A percentile compares a stretch with the other conserved stretches of the same genome.
Evolutionary conservation across 2,329 filamentous ascomycete species (phyloP).

Genomic region (Tolypocladium album): DNA sequence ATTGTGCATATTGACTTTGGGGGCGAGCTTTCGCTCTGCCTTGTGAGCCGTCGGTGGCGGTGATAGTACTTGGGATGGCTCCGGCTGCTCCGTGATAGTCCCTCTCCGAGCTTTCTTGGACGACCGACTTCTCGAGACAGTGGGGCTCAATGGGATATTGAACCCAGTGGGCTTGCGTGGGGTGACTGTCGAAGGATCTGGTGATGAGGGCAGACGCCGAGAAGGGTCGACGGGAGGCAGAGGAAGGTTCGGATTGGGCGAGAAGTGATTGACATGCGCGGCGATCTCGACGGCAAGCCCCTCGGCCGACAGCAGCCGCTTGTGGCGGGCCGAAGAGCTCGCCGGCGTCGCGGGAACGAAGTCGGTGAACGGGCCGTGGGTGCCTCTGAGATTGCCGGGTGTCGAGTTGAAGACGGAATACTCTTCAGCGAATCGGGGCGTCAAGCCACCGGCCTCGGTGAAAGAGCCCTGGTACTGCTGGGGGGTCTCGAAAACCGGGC

Average conservation of each 20-base stretch:
- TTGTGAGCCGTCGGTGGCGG: conserved; percentile 49
- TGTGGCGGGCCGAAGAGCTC: conserved; percentile 25
- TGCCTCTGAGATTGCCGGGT: conserved; percentile 43
- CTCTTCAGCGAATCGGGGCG: conserved; percentile 52
- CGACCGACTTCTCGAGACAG: conserved; percentile 15
- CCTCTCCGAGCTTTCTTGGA: conserved; percentile 36
- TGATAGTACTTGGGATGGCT: conserved; percentile 41
- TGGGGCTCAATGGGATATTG: conserved; percentile 16
- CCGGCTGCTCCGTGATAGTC: conserved; percentile 22
- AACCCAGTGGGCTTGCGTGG: conserved; percentile 18
- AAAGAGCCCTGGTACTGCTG: conserved; percentile 34
- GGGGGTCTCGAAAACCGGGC: conserved; percentile 46
- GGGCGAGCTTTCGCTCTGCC: conserved; percentile 42
- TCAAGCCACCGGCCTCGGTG: conserved; percentile 42
- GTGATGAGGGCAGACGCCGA: conserved; percentile 47
- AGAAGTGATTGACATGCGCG: conserved; percentile 53
- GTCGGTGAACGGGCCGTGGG: conserved; percentile 33
- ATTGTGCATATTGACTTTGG: conserved; percentile 47
- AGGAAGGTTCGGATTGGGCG: conserved; percentile 38
- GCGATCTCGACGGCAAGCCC: conserved; percentile 39
- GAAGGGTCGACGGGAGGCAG: conserved; percentile 51
- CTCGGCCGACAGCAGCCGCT: conserved; percentile 40
- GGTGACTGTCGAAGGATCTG: conserved; percentile 27
- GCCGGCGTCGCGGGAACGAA: conserved; percentile 27
- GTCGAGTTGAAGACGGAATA: conserved; percentile 57